A percentile compares a stretch with the other conserved stretches of the same genome.
Evolutionary conservation across 345 rosid species (phyloP).

Genomic region (Schrenkiella parvula): DNA sequence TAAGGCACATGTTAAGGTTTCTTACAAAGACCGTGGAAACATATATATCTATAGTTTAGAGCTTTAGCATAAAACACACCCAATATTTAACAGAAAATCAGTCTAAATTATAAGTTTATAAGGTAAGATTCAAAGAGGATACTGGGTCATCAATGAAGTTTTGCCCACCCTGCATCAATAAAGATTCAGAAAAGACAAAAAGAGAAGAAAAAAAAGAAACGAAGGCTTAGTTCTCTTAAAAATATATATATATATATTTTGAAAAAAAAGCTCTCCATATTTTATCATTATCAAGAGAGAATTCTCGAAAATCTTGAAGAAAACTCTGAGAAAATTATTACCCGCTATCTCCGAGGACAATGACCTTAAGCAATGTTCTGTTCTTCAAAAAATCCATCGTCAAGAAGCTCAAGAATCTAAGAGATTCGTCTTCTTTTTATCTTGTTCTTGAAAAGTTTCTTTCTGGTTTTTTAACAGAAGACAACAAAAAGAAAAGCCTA

Average conservation of each 20-base stretch:
- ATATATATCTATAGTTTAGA: constrained; percentile 1
- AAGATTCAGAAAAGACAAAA: constrained; percentile 1
- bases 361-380: constrained; percentile 77
- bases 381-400: constrained; percentile 43
- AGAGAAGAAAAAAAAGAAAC: not conserved
- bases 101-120: not conserved
- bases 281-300: not conserved
- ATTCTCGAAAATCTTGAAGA: not conserved
- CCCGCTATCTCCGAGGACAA: constrained; percentile 92
- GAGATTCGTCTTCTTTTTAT: constrained; percentile 6
- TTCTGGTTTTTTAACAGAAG: constrained; percentile 16
- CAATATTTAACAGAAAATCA: not conserved
- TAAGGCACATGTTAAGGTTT: constrained; percentile 26
- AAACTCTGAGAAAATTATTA: constrained; percentile 18
- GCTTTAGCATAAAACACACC: not conserved
- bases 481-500: constrained; percentile 15
- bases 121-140: constrained; percentile 35
- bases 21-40: not conserved
- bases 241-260: not conserved
- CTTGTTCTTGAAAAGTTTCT: constrained; percentile 4
- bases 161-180: constrained; percentile 72
- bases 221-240: not conserved
- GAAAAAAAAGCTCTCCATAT: not conserved
- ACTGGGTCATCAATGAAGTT: constrained; percentile 91
- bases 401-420: not conserved